These are phyloP conservation scores for Colletotrichum euphorbiae DNA, from an alignment of 2,329 filamentous ascomycete species.

Conservation along the genomic window DNA sequence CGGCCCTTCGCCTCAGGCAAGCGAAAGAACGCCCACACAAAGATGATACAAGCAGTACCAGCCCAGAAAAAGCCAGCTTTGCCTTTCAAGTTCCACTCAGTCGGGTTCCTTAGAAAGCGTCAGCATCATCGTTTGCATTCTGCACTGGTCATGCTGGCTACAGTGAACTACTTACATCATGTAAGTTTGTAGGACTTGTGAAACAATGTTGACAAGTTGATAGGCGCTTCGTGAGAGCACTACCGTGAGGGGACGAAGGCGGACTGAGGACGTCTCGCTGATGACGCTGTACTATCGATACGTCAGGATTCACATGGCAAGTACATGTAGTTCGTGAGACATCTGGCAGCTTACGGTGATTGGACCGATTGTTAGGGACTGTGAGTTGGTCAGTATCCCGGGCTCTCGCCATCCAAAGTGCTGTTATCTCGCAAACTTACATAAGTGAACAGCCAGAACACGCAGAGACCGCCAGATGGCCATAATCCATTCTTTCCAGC, in stretches of 20 bases:
- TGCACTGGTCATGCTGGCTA: neutral
- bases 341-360: constrained; percentile 51
- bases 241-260: constrained; percentile 58
- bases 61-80: constrained; percentile 59
- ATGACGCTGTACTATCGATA: constrained; percentile 53
- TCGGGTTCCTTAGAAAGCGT: constrained; percentile 43
- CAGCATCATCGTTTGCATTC: neutral
- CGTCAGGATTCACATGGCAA: neutral
- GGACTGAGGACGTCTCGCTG: constrained; percentile 57
- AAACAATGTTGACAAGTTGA: constrained; percentile 54
- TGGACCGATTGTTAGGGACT: constrained; percentile 55
- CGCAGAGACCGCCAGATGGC: constrained; percentile 54
- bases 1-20: constrained; percentile 64
- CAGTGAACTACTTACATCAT: constrained; percentile 40
- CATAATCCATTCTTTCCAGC: constrained; percentile 52
- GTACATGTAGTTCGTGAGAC: neutral
- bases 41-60: constrained; percentile 55
- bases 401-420: rapidly evolving
- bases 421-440: neutral
- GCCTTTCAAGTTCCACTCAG: constrained; percentile 53
- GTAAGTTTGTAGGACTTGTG: constrained; percentile 51
- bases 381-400: neutral
- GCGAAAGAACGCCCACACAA: constrained; percentile 63
- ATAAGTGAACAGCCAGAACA: constrained; percentile 58
- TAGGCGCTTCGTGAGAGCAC: constrained; percentile 57